These are phyloP conservation scores for Syncephalastrum racemosum DNA, from an alignment of 371 early-diverging fungal genomes.

Conservation along the genomic window DNA sequence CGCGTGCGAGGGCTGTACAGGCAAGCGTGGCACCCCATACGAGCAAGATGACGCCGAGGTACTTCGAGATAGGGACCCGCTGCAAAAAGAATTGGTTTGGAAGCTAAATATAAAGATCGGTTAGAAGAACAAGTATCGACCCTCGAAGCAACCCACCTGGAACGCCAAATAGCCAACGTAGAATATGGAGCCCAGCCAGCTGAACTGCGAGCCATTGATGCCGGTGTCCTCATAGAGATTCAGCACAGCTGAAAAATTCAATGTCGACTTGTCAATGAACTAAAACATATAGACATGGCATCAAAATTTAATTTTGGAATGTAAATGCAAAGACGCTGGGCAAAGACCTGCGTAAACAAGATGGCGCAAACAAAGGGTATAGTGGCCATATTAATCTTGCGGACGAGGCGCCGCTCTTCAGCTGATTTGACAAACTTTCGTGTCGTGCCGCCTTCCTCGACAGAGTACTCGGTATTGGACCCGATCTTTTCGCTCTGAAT, in stretches of 20 bases:
- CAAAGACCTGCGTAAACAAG: slow-evolving; percentile 17
- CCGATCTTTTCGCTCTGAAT: too few relatives aligned
- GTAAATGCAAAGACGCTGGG: neutral
- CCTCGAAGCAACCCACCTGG: neutral
- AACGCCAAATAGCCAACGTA: slow-evolving; percentile 2
- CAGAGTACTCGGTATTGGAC: too few relatives aligned
- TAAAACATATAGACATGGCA: neutral
- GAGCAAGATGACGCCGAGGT: slow-evolving; percentile 24
- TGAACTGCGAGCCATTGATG: slow-evolving; percentile 19
- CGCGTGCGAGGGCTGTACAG: slow-evolving; percentile 17
- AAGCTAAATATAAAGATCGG: slow-evolving; percentile 6
- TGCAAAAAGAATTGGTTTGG: slow-evolving; percentile 38
- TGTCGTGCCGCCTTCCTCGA: too few relatives aligned
- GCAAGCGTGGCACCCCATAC: slow-evolving; percentile 28
- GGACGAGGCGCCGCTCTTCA: slow-evolving; percentile 2
- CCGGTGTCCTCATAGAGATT: slow-evolving; percentile 16
- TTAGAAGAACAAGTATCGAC: neutral
- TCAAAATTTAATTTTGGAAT: neutral
- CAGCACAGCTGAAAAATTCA: slow-evolving; percentile 22
- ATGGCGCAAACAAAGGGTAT: slow-evolving; percentile 19
- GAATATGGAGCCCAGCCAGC: slow-evolving; percentile 33
- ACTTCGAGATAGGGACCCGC: slow-evolving; percentile 27
- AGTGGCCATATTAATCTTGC: neutral
- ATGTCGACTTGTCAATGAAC: slow-evolving; percentile 26
- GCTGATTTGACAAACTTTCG: too few relatives aligned